phyloP scores from a whole-genome alignment of 305 asterid species.

The Fraxinus angustifolia region DNA sequence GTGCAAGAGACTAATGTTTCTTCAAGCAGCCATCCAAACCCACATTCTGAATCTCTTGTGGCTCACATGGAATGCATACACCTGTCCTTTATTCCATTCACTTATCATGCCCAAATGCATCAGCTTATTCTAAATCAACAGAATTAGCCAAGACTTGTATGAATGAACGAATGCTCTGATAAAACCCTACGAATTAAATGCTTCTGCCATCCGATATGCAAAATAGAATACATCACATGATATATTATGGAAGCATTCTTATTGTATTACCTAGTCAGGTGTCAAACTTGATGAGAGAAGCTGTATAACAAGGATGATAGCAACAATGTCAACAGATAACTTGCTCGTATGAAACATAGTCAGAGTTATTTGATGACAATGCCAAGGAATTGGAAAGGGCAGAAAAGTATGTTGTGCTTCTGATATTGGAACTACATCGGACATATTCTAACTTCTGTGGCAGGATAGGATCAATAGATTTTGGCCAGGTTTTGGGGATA shows the following conservation, averaged over 20 bases:
- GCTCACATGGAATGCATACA: background rate
- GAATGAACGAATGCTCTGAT: background rate
- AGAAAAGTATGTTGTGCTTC: background rate
- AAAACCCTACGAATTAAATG: background rate
- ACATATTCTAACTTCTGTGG: background rate
- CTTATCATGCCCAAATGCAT: background rate
- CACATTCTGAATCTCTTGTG: background rate
- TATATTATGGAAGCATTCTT: background rate
- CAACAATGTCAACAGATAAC: background rate
- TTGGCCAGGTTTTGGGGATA: background rate
- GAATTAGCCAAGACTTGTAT: background rate
- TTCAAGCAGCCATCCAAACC: background rate
- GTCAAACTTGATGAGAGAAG: background rate
- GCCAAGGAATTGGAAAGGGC: background rate
- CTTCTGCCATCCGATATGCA: background rate
- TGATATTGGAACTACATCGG: background rate
- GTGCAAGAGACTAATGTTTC: background rate
- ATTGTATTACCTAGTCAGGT: background rate
- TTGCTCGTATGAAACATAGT: background rate
- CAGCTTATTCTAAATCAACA: background rate
- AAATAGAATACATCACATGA: background rate
- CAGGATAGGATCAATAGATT: background rate
- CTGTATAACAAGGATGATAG: background rate
- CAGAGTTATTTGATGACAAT: background rate
- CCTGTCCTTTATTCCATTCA: background rate